phyloP scores from a whole-genome alignment of 208 protist genomes.

The Naegleria fowleri region DNA sequence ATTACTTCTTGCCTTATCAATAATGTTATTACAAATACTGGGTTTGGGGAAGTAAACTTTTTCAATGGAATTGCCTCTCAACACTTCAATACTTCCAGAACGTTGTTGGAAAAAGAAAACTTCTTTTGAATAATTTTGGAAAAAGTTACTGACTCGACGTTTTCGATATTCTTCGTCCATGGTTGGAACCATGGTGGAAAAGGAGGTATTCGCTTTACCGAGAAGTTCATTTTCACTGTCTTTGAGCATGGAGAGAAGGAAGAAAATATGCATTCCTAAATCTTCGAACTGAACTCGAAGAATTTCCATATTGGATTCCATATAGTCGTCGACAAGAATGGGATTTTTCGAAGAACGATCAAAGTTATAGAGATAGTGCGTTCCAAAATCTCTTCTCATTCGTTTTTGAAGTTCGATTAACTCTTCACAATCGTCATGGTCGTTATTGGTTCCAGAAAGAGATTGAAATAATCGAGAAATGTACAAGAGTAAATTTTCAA shows the following conservation, averaged over 20 bases:
- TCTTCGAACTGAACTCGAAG: not conserved
- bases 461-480: not conserved
- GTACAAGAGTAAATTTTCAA: not conserved
- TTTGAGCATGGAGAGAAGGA: not conserved
- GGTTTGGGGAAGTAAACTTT: not conserved
- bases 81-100: constrained; percentile 16
- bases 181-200: not conserved
- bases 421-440: not conserved
- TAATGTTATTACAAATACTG: not conserved
- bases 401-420: not conserved
- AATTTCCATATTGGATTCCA: not conserved
- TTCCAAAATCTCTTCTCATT: not conserved
- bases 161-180: not conserved
- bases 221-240: not conserved
- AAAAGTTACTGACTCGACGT: not conserved
- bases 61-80: not conserved
- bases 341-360: not conserved
- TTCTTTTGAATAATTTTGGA: not conserved
- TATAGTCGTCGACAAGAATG: not conserved
- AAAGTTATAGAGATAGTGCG: not conserved
- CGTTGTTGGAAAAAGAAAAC: not conserved
- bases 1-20: not conserved
- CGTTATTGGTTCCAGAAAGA: not conserved
- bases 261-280: not conserved
- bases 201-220: not conserved